Evolutionary conservation across 257 asterid species (phyloP).

Genomic region (Solanum medicagineum): DNA sequence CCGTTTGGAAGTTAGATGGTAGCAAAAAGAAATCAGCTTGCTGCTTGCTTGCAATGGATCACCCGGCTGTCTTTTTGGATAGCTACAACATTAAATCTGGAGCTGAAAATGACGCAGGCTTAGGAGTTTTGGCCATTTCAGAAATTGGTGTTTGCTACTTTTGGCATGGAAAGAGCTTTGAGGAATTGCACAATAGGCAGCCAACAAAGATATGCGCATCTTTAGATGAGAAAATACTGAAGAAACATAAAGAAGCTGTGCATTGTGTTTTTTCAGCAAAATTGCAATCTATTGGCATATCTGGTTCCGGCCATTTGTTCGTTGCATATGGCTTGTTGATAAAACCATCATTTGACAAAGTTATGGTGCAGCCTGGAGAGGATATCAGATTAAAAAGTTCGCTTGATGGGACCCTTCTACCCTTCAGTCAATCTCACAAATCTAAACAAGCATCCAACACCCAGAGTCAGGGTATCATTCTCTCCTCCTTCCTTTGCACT

Average conservation of each 20-base stretch:
- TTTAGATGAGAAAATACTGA: constrained; percentile 29
- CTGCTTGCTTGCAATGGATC: constrained; percentile 70
- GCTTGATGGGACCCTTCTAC: constrained; percentile 63
- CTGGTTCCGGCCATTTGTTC: constrained; percentile 43
- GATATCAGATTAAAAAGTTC: constrained; percentile 46
- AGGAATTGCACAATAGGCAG: constrained; percentile 48
- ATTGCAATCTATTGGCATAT: constrained; percentile 38
- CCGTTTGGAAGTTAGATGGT: constrained; percentile 68
- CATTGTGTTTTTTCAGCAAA: constrained; percentile 73
- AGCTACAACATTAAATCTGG: constrained; percentile 21
- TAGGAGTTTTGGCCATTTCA: constrained; percentile 74
- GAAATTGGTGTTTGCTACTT: constrained; percentile 83
- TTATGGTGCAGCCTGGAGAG: constrained; percentile 57
- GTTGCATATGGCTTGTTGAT: constrained; percentile 71
- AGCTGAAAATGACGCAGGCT: constrained; percentile 32
- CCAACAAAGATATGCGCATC: constrained; percentile 54
- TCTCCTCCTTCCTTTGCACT: not conserved
- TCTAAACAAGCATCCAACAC: constrained; percentile 30
- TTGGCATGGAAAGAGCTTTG: constrained; percentile 63
- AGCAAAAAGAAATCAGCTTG: constrained; percentile 61
- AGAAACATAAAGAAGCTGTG: constrained; percentile 45
- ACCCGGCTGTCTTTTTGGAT: constrained; percentile 81
- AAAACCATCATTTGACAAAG: constrained; percentile 73
- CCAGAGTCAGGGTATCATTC: constrained; percentile 41
- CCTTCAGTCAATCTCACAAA: constrained; percentile 41